Conservation (phyloP, 805 yeast species). For the Saccharomyces paradoxus region DNA sequence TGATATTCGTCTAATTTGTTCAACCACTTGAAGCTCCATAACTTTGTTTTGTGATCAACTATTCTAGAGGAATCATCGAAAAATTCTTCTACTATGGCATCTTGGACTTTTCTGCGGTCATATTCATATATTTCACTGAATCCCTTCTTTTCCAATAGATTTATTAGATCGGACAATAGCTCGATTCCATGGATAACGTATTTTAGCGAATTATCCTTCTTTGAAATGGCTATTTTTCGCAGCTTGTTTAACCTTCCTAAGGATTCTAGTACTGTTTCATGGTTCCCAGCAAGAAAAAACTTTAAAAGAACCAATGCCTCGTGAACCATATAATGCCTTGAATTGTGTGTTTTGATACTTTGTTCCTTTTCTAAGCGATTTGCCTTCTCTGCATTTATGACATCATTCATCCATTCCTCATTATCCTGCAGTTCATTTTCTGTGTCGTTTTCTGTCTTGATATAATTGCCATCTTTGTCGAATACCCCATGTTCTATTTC, state of each 20-base stretch:
- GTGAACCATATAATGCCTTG: slow-evolving; percentile 19
- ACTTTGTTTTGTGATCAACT: slow-evolving; percentile 17
- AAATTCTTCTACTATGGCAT: slow-evolving; percentile 21
- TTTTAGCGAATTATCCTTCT: slow-evolving; percentile 2
- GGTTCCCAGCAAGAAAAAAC: slow-evolving; percentile 33
- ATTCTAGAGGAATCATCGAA: slow-evolving; percentile 15
- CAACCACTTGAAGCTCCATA: slow-evolving; percentile 40
- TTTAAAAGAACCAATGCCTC: slow-evolving; percentile 29
- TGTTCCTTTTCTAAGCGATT: slow-evolving; percentile 11
- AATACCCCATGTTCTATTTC: slow-evolving; percentile 44
- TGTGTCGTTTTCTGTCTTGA: slow-evolving; percentile 28
- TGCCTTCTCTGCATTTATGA: slow-evolving; percentile 6
- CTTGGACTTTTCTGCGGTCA: slow-evolving; percentile 35
- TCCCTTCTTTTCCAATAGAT: slow-evolving; percentile 35
- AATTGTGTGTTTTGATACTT: slow-evolving; percentile 6
- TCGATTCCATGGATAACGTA: slow-evolving; percentile 27
- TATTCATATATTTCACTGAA: slow-evolving; percentile 36
- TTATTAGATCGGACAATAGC: slow-evolving; percentile 38
- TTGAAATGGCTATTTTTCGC: slow-evolving; percentile 14
- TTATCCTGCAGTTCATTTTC: slow-evolving; percentile 15
- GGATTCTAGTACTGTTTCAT: slow-evolving; percentile 43
- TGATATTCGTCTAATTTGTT: slow-evolving; percentile 30
- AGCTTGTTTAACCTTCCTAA: slow-evolving; percentile 32
- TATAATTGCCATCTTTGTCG: slow-evolving; percentile 44
- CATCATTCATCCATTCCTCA: slow-evolving; percentile 20